Conservation (phyloP, 352 stramenopile species). For the Phytopythium cucurbitacearum region DNA sequence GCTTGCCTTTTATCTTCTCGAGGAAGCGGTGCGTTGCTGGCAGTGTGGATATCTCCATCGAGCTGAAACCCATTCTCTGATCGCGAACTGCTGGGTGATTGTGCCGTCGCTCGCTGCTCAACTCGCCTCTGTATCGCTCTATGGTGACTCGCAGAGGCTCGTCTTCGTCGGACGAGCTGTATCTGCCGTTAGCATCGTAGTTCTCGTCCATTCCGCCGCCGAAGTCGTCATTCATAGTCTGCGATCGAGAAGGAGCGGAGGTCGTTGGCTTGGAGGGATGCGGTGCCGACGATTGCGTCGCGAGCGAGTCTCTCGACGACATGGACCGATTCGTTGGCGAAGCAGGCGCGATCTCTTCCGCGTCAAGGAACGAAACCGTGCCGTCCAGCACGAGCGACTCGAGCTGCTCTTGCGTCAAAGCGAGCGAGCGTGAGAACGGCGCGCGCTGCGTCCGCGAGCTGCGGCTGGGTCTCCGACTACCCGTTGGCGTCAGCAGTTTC, state of each 20-base stretch:
- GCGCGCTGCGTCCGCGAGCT: background rate
- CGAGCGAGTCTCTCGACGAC: constrained; percentile 3
- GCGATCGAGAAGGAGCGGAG: too few species aligned
- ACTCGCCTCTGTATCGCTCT: too few species aligned
- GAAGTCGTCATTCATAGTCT: too few species aligned
- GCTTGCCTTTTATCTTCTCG: constrained; percentile 55
- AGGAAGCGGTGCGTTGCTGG: constrained; percentile 56
- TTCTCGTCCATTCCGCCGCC: too few species aligned
- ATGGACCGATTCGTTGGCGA: constrained; percentile 22
- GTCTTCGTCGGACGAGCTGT: too few species aligned
- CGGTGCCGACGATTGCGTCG: too few species aligned
- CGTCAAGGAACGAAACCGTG: constrained; percentile 25
- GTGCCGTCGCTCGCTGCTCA: too few species aligned
- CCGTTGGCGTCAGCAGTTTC: constrained; percentile 1
- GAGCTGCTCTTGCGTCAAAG: constrained; percentile 17
- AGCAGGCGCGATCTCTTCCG: constrained; percentile 18
- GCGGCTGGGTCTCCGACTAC: background rate
- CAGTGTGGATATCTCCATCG: constrained; percentile 17
- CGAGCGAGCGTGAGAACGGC: constrained; percentile 12
- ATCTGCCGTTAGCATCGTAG: too few species aligned
- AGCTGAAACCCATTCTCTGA: too few species aligned
- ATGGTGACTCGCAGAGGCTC: too few species aligned
- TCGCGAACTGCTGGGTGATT: too few species aligned
- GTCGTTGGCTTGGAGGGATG: too few species aligned
- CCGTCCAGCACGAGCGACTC: constrained; percentile 31